These are phyloP conservation scores for Alliaria petiolata DNA, from an alignment of 345 rosid species.

Conservation along the genomic window DNA sequence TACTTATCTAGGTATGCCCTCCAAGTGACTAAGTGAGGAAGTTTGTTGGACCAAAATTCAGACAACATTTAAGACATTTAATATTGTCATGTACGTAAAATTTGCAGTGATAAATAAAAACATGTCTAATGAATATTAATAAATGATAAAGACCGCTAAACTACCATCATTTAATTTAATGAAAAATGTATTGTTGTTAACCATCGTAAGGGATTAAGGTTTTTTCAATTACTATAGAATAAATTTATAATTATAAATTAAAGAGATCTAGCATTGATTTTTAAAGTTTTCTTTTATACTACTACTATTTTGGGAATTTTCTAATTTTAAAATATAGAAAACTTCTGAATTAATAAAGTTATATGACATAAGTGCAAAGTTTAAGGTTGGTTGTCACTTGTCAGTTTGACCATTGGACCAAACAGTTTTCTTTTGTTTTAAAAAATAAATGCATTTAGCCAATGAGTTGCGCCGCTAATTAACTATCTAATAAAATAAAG, in stretches of 20 bases:
- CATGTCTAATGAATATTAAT: neutral
- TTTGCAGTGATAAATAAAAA: neutral
- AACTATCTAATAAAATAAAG: neutral
- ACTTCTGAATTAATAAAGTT: neutral
- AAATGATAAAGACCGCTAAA: neutral
- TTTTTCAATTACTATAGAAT: neutral
- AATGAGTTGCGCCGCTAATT: neutral
- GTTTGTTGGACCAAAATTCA: neutral
- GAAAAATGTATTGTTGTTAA: neutral
- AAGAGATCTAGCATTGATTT: neutral
- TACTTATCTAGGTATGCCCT: neutral
- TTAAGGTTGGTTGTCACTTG: constrained; percentile 18
- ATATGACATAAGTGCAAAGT: constrained; percentile 3
- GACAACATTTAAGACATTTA: neutral
- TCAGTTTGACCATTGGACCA: constrained; percentile 24
- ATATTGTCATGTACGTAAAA: neutral
- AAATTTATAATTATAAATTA: neutral
- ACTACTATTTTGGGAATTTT: neutral
- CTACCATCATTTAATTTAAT: no score
- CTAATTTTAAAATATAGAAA: neutral
- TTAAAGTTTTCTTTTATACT: no score
- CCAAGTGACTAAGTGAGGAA: no score
- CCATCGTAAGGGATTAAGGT: neutral
- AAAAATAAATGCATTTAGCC: neutral
- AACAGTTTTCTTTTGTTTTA: neutral